A percentile compares a stretch with the other conserved stretches of the same genome.
Conservation (phyloP, 805 yeast genomes). For the Candida nanaspora region DNA sequence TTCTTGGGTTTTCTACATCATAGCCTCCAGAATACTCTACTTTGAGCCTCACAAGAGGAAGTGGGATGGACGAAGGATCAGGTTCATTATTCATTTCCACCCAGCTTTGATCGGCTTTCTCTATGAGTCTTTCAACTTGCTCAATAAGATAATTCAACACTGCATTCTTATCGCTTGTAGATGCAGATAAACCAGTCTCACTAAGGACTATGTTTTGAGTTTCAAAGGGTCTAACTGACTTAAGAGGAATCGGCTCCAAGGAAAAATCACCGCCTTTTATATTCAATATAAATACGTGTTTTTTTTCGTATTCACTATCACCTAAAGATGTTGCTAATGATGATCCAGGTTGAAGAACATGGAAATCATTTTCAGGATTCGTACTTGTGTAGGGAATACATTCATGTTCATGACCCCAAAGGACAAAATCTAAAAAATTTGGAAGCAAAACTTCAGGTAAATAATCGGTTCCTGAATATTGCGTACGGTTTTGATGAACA, state of each 20-base stretch:
- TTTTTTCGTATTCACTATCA: conserved; percentile 74
- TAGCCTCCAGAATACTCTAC: conserved; percentile 89
- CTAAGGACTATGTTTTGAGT: conserved; percentile 59
- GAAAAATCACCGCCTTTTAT: conserved; percentile 51
- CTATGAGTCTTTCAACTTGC: conserved; percentile 63
- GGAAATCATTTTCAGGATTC: conserved; percentile 57
- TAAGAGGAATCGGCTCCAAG: conserved; percentile 54
- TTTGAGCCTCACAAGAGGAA: conserved; percentile 74
- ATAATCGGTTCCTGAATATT: conserved; percentile 73
- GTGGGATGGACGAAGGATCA: conserved; percentile 33
- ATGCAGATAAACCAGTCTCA: conserved; percentile 50
- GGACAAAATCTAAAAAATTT: conserved; percentile 66
- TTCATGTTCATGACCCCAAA: conserved; percentile 99
- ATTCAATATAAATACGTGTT: conserved; percentile 66
- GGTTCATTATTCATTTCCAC: conserved; percentile 19
- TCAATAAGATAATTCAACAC: conserved; percentile 52
- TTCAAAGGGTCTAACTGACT: conserved; percentile 75
- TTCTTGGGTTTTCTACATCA: conserved; percentile 83
- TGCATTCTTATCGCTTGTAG: conserved; percentile 50
- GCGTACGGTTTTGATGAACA: conserved; percentile 87
- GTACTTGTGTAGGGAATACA: conserved; percentile 65
- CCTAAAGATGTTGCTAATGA: conserved; percentile 87
- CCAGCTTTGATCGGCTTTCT: conserved; percentile 48
- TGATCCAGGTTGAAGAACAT: conserved; percentile 87
- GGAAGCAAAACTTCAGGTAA: conserved; percentile 85